Base-by-base conservation (phyloP, 345 rosid species). In the Nephelium lappaceum region DNA sequence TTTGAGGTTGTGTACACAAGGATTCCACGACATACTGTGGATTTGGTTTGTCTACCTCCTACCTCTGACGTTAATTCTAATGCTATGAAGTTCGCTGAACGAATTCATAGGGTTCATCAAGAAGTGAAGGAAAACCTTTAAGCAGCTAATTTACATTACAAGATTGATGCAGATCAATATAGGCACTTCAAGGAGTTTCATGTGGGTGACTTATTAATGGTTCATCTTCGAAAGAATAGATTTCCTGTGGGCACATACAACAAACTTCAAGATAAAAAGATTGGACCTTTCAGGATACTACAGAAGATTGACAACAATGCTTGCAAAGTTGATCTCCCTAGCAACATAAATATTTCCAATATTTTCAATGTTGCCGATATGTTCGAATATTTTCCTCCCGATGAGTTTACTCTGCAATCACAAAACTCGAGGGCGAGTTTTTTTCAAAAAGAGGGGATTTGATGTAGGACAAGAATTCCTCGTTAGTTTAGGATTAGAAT, bases 151-250 rank as follows among this genome's bases (percentile, higher is more conserved):
- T 1, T 23, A 6, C 23, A 11, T n/a, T n/a, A 43, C 4, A 79
- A 74, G 7, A 6, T 6, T 45, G 11, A 6, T 5, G 69, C 65
- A 0, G 68, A 79, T 0, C 53, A 60, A 5, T 76, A 19, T 14
- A 39, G 18, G 0, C 14, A 45, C 11, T 1, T 16, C 11, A 61
- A 78, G 10, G 39, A 42, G 25, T 80, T 69, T 38, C 23, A 68
- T 5, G 70, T 23, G 1, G 78, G 72, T 1, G 79, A 75, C 12
- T n/a, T n/a, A n/a, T 21, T 66, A 0, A 74, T 75, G 76, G 71
- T 71, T 0, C 64, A 53, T 11, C 21, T 80, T 0, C 10, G 58
- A 0, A 74, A 70, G 0, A 62, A 75, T 11, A 58, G 41, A 0
- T 69, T 69, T 45, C 31, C 31, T 27, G 31, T 27, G 31, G 31